Percentiles rank a stretch among this genome's conserved stretches.
Conservation (phyloP, 306 rosid genomes). For the Pueraria montana region DNA sequence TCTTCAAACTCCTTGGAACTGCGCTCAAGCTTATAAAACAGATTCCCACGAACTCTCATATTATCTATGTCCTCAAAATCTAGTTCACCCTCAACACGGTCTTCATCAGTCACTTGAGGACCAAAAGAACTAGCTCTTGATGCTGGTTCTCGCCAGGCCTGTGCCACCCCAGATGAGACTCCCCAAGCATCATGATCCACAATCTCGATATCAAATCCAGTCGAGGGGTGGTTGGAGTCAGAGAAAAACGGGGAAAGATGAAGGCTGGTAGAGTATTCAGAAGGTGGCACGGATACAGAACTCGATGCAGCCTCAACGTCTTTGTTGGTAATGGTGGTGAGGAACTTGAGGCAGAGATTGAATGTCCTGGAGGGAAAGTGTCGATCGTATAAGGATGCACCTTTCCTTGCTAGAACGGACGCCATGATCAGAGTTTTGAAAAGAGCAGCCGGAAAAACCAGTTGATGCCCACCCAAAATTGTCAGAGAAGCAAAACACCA, state of each 20-base stretch:
- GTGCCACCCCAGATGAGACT: conserved; percentile 73
- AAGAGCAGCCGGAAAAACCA: too few species aligned
- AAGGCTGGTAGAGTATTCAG: conserved; percentile 51
- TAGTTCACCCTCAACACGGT: conserved; percentile 51
- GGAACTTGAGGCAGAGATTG: conserved; percentile 51
- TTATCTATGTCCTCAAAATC: conserved; percentile 83
- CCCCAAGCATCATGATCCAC: conserved; percentile 79
- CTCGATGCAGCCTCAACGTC: conserved; percentile 38
- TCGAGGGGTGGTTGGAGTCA: conserved; percentile 50
- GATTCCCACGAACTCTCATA: conserved; percentile 75
- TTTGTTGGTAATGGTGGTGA: conserved; percentile 36
- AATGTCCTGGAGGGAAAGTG: conserved; percentile 41
- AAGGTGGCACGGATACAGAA: conserved; percentile 40
- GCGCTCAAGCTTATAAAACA: conserved; percentile 81
- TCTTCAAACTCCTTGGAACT: conserved; percentile 91
- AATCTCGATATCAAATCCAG: conserved; percentile 67
- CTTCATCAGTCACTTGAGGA: conserved; percentile 51
- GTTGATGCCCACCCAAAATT: too few species aligned
- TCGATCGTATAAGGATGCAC: conserved; percentile 43
- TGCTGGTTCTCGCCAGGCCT: conserved; percentile 62
- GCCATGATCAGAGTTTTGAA: conserved; percentile 28
- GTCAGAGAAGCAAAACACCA: conserved; percentile 45
- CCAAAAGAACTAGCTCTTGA: conserved; percentile 33
- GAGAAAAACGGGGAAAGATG: conserved; percentile 65
- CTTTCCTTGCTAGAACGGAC: conserved; percentile 53